Evolutionary conservation across 208 protist species (phyloP).

Genomic region (Leishmania martiniquensis): DNA sequence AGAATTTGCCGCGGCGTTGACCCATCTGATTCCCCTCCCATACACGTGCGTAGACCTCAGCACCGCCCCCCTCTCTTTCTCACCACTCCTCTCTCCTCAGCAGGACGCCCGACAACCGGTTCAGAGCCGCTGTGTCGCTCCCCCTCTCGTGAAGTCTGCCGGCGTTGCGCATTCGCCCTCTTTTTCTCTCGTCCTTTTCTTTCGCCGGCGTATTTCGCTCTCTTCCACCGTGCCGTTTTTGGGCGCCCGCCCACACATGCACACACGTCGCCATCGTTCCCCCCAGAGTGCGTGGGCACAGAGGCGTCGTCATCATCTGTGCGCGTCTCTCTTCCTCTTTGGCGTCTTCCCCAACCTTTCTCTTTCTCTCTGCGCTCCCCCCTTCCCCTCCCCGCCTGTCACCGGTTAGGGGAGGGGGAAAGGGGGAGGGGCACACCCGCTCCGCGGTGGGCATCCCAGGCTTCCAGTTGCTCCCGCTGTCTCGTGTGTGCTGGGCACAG

Average conservation of each 20-base stretch:
- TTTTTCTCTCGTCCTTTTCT: neutral
- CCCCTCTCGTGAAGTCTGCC: neutral
- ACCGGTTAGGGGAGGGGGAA: no score
- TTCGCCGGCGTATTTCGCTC: neutral
- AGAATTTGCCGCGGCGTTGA: neutral
- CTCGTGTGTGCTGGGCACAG: no score
- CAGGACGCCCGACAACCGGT: neutral
- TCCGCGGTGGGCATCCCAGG: no score
- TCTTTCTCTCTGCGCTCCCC: slow-evolving; percentile 6
- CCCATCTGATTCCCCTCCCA: neutral
- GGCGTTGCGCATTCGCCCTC: no score
- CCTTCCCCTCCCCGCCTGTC: no score
- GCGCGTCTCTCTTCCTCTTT: neutral
- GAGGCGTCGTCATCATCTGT: neutral
- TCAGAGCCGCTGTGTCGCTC: neutral
- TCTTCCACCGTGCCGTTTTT: neutral
- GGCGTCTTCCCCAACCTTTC: neutral
- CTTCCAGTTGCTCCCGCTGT: no score
- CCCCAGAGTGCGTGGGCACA: neutral
- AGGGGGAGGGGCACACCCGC: no score
- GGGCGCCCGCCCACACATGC: neutral
- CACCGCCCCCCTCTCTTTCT: neutral
- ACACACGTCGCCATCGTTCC: neutral
- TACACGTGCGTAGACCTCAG: neutral
- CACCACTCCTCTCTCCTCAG: neutral